Percentiles rank a stretch among this genome's conserved stretches.
These are phyloP conservation scores for Taiozyma onychis DNA, from an alignment of 1,139 yeast species.

Conservation along the genomic window DNA sequence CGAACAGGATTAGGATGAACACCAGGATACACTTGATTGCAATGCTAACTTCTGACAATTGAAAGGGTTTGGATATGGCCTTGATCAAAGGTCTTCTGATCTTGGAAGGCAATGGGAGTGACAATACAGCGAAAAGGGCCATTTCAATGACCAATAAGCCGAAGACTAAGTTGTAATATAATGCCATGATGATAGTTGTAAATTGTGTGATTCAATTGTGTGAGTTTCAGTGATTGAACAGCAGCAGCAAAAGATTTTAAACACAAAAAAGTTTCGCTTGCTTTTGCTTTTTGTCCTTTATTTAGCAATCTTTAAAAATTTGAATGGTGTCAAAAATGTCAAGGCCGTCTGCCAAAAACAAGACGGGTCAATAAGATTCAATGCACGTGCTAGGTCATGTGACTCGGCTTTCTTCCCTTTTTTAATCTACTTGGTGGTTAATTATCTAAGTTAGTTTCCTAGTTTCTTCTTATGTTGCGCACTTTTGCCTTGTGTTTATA, in stretches of 20 bases:
- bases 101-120: constrained; percentile 78
- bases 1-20: constrained; percentile 76
- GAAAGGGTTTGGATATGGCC: constrained; percentile 63
- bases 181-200: constrained; percentile 44
- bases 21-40: constrained; percentile 79
- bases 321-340: background rate
- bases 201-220: background rate
- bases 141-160: constrained; percentile 71
- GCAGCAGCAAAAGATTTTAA: background rate
- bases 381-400: background rate
- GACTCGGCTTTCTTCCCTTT: background rate
- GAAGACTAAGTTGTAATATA: constrained; percentile 72
- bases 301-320: background rate
- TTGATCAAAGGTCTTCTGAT: constrained; percentile 64
- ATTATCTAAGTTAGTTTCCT: too few species aligned
- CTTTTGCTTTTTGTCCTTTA: background rate
- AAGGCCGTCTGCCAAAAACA: background rate
- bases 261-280: background rate
- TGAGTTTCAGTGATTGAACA: background rate
- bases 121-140: constrained; percentile 73
- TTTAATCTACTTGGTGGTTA: too few species aligned
- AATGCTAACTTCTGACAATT: constrained; percentile 66
- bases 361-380: background rate
- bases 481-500: too few species aligned
- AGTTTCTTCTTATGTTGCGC: too few species aligned